phyloP scores from a whole-genome alignment of 2,329 filamentous ascomycete genomes.

The Mycosphaerella arachidis region DNA sequence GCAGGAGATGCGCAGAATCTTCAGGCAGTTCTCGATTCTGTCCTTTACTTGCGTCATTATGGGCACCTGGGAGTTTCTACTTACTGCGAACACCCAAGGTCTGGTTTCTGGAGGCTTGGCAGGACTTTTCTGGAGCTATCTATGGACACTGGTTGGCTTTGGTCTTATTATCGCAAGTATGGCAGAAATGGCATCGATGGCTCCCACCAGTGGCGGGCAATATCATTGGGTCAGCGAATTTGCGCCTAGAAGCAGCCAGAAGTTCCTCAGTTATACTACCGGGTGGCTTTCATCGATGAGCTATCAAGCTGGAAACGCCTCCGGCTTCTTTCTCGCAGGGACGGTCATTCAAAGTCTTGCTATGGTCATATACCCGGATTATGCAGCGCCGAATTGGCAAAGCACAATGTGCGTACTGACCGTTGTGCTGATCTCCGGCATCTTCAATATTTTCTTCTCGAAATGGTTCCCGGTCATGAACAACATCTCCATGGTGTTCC shows the following conservation, averaged over 20 bases:
- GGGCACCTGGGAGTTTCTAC: slow-evolving; percentile 50
- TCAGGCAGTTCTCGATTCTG: slow-evolving; percentile 47
- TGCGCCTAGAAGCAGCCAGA: slow-evolving; percentile 15
- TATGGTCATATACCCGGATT: slow-evolving; percentile 17
- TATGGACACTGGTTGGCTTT: slow-evolving; percentile 18
- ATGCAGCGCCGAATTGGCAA: slow-evolving; percentile 17
- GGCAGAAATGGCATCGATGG: slow-evolving; percentile 31
- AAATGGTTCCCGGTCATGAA: slow-evolving; percentile 17
- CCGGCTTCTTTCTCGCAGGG: slow-evolving; percentile 19
- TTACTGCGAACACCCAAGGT: slow-evolving; percentile 33
- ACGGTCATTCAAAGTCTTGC: slow-evolving; percentile 19
- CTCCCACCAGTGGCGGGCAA: slow-evolving; percentile 26
- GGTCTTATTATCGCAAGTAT: slow-evolving; percentile 23
- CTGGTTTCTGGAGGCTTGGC: slow-evolving; percentile 17
- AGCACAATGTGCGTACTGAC: slow-evolving; percentile 18
- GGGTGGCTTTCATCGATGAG: slow-evolving; percentile 19
- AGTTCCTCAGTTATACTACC: slow-evolving; percentile 27
- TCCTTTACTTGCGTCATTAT: slow-evolving; percentile 49
- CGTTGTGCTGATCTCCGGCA: slow-evolving; percentile 17
- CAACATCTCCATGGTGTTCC: slow-evolving; percentile 17
- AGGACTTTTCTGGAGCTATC: slow-evolving; percentile 19
- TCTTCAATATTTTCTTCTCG: slow-evolving; percentile 21
- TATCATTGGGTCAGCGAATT: slow-evolving; percentile 14
- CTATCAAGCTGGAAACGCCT: slow-evolving; percentile 21
- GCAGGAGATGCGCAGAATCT: slow-evolving; percentile 48